Base-by-base conservation (phyloP, 495 filamentous ascomycete species). In the Hypoxylon lenormandii region DNA sequence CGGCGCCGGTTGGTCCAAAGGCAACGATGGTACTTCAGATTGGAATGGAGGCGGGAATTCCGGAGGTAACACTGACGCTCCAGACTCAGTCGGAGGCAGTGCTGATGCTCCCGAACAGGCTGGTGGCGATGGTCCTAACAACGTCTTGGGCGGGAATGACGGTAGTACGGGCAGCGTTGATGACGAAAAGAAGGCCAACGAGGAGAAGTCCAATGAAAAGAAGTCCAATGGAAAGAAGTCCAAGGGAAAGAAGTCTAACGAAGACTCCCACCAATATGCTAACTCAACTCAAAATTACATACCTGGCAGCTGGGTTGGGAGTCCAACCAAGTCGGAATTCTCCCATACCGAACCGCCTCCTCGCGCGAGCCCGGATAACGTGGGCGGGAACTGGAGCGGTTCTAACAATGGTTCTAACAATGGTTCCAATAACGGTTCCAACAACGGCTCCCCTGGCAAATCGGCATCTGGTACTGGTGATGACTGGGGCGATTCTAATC, bases 341-440 rank as follows among this genome's bases (percentile, higher is more conserved):
- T 53, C 63, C 15, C 7, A 5, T 13, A 10, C 5, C 26, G 21
- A 26, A n/a, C 26, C n/a, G 40, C 48, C 47, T 38, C 16, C 26
- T 15, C 28, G 23, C 11, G 19, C 45, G 12, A 52, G 42, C 19
- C 52, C 63, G 12, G 55, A 64, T 42, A 63, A 66, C 40, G 68
- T 63, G 10, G 52, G 43, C 7, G 33, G 49, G n/a, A n/a, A 33
- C 11, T 26, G 37, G 36, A n/a, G 16, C 19, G 16, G 26, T 19
- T 58, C 53, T 10, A 52, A 49, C 4, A 36, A 64, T 8, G 59
- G 33, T 7, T 15, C 38, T 13, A 52, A 49, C 4, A 36, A 64
- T 8, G 59, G 33, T 7, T 15, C 38, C 16, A 21, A 33, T 28
- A 15, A n/a, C 18, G 15, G 23, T 11, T 55, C 55, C 6, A 50